These are phyloP conservation scores for Penicillium macrosclerotiorum DNA, from an alignment of 495 filamentous ascomycete genomes.

Conservation along the genomic window DNA sequence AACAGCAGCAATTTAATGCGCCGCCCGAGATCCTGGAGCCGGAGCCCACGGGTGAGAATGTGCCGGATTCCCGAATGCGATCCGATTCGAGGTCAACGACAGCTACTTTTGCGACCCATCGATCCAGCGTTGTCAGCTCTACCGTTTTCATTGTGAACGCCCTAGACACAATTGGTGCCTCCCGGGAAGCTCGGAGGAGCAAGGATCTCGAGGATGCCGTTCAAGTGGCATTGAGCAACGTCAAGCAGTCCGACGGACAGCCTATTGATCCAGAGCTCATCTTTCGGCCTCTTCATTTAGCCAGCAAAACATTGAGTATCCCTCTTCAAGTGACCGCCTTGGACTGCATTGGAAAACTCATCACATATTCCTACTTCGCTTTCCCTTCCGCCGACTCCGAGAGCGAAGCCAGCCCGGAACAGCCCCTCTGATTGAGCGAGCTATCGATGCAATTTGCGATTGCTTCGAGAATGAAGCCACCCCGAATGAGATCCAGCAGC, in stretches of 20 bases:
- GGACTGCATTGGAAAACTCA: conserved; percentile 97
- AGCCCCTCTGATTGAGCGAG: conserved; percentile 85
- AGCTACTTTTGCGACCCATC: conserved; percentile 49
- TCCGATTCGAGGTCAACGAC: conserved; percentile 61
- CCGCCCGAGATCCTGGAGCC: conserved; percentile 27
- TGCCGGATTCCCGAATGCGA: conserved; percentile 37
- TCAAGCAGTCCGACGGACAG: conserved; percentile 73
- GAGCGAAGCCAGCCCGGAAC: conserved; percentile 45
- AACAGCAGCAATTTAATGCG: conserved; percentile 8
- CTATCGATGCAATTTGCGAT: conserved; percentile 98
- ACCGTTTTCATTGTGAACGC: conserved; percentile 93
- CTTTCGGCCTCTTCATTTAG: conserved; percentile 85
- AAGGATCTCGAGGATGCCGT: conserved; percentile 78
- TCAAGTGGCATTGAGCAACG: conserved; percentile 75
- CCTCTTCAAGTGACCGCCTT: conserved; percentile 84
- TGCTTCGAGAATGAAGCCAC: conserved; percentile 97
- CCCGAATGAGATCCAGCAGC: conserved; percentile 83
- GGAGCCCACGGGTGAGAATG: conserved; percentile 28
- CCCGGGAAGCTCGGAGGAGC: conserved; percentile 79
- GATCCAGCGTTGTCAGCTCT: conserved; percentile 73
- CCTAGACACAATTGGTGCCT: conserved; percentile 82
- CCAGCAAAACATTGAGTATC: conserved; percentile 79
- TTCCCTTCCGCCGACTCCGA: conserved; percentile 57
- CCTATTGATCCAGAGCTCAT: conserved; percentile 79
- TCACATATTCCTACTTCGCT: conserved; percentile 97